Evolutionary conservation across 139 green algal species (phyloP).

Genomic region (Pleodorina starrii): DNA sequence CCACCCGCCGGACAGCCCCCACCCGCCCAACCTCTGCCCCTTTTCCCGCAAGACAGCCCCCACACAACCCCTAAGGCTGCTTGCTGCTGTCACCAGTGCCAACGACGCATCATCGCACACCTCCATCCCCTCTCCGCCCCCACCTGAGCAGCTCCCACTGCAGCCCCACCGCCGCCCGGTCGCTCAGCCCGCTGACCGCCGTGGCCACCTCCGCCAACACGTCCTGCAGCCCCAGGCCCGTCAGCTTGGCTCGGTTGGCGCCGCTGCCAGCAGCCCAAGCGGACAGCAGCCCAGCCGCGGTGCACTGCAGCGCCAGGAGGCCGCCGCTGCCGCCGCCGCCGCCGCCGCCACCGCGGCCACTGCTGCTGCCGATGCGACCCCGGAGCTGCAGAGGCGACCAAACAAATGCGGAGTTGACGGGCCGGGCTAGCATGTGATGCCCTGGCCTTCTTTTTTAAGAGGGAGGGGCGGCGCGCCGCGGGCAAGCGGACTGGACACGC

Average conservation of each 20-base stretch:
- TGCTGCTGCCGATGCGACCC: background rate
- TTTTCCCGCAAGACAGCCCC: background rate
- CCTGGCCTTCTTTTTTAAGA: too few species aligned
- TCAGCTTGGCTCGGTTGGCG: constrained; percentile 67
- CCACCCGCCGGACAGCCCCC: too few species aligned
- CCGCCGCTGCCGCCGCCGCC: background rate
- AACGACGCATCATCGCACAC: too few species aligned
- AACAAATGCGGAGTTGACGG: too few species aligned
- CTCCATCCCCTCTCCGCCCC: background rate
- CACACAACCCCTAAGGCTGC: background rate
- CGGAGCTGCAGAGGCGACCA: constrained; percentile 24
- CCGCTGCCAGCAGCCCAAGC: constrained; percentile 61
- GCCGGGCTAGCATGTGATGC: too few species aligned
- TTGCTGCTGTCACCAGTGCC: too few species aligned
- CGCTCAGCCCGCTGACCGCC: constrained; percentile 23
- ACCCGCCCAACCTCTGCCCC: too few species aligned
- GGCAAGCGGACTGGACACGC: too few species aligned
- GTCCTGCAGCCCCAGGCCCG: constrained; percentile 52
- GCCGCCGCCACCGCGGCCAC: background rate
- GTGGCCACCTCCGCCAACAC: constrained; percentile 56
- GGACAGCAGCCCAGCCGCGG: constrained; percentile 35
- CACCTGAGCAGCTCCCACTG: constrained; percentile 54
- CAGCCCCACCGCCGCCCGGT: constrained; percentile 48
- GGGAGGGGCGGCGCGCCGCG: background rate
- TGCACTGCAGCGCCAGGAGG: constrained; percentile 48